These are phyloP conservation scores for Brasenia schreberi DNA, from an alignment of 164 flowering plant species.

Conservation along the genomic window DNA sequence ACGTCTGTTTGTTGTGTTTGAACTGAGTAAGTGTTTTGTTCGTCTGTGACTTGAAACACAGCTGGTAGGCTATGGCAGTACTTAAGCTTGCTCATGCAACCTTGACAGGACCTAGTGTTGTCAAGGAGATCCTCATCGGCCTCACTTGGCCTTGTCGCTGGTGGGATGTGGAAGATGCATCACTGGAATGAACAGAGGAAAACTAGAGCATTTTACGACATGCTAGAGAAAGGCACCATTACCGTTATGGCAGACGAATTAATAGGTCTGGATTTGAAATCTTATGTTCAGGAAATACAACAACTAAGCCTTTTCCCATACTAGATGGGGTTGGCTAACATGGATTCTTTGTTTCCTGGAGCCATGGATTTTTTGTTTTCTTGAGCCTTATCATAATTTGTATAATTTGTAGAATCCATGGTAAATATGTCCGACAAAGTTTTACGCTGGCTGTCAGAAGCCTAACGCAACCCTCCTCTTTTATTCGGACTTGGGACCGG, in stretches of 20 bases:
- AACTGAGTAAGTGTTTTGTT: too few species aligned
- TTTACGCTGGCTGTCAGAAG: too few species aligned
- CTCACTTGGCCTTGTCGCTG: conserved; percentile 16
- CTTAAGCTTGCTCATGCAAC: conserved; percentile 21
- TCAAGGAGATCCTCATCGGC: conserved; percentile 24
- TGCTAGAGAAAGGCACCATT: conserved; percentile 23
- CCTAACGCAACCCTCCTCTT: too few species aligned
- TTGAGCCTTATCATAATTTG: too few species aligned
- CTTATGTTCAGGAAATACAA: not conserved
- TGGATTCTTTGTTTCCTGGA: too few species aligned
- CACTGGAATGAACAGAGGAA: conserved; percentile 30
- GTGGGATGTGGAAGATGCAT: conserved; percentile 28
- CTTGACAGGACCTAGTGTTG: conserved; percentile 23
- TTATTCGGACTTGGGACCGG: too few species aligned
- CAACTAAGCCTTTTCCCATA: too few species aligned
- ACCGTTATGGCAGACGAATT: conserved; percentile 22
- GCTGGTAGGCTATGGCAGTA: conserved; percentile 13
- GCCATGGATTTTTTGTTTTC: too few species aligned
- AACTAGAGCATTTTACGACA: conserved; percentile 18
- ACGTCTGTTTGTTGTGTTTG: too few species aligned
- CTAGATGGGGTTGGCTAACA: too few species aligned
- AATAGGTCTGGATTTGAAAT: not conserved
- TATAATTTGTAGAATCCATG: too few species aligned
- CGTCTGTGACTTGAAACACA: not conserved
- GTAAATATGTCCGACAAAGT: too few species aligned